Evolutionary conservation across 805 yeast species (phyloP), one percentile per base, ranked within the genome.

Genomic region (Candida tammaniensis): DNA sequence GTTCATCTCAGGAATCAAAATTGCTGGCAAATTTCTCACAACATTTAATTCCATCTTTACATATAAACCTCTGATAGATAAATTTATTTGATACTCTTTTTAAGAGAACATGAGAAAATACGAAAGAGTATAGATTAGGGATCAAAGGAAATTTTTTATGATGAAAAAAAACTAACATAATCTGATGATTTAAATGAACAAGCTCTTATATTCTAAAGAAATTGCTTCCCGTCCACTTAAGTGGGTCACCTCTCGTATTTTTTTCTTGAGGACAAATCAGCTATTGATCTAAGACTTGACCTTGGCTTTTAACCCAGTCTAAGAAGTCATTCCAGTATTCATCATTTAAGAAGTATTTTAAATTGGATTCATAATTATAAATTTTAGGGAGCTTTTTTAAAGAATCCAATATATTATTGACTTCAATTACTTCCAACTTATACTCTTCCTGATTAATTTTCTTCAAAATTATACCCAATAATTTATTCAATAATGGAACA

Each of bases 311-410:
- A 11, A 33, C 18, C 38, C 38, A 34, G 4, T 20, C 10, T 7
- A 38, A 17, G 17, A 38, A 32, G 6, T 38, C 42, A 12, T 33
- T 36, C 42, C 38, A 38, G 17, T 28, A 24, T 7, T 25, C 30
- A 16, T 38, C 42, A 16, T 26, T 5, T 11, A 33, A 30, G 4
- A 23, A 4, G 7, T 17, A 6, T 17, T 20, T 19, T 4, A 5
- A n/a, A n/a, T n/a, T 5, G 9, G 16, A 19, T 22, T 25, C 28
- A 4, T 24, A 13, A 16, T 13, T 26, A 27, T 39, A 39, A 13
- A 35, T 22, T 16, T 26, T 34, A 10, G 27, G 42, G 12, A 31
- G 16, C 17, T 31, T 27, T 5, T 35, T 19, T 11, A 34, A 25
- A 3, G 32, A 17, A 4, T n/a, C 24, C 5, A 38, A 17, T 18